These are phyloP conservation scores for Cytidiella melzeri DNA, from an alignment of 768 basidiomycete species.

Conservation along the genomic window DNA sequence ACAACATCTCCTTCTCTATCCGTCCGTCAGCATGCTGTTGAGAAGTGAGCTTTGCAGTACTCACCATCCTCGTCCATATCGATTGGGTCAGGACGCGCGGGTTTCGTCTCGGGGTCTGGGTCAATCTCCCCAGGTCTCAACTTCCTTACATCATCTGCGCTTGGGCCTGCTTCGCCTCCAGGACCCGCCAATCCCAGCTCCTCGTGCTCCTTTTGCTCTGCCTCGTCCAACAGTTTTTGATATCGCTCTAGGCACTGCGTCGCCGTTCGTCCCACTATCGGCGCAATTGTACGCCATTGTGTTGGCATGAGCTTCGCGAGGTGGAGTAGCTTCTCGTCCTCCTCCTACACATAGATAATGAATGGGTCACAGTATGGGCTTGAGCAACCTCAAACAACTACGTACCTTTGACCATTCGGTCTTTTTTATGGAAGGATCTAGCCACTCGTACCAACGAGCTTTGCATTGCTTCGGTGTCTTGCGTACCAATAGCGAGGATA, in stretches of 20 bases:
- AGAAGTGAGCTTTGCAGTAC: conserved; percentile 15
- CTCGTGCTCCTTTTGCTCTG: conserved; percentile 93
- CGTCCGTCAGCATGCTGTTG: conserved; percentile 7
- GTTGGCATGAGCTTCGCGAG: conserved; percentile 99
- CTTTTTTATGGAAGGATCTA: conserved; percentile 99
- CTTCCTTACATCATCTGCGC: conserved; percentile 87
- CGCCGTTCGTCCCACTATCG: conserved; percentile 95
- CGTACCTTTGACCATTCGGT: conserved; percentile 97
- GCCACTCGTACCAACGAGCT: conserved; percentile 98
- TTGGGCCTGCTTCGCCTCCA: conserved; percentile 69
- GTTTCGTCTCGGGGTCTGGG: conserved; percentile 97
- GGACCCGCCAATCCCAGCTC: conserved; percentile 89
- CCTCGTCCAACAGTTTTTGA: conserved; percentile 96
- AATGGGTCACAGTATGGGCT: neutral
- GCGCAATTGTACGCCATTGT: conserved; percentile 99
- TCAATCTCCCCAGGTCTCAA: conserved; percentile 96
- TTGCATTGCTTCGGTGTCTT: conserved; percentile 99
- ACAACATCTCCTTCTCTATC: conserved; percentile 98
- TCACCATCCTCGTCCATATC: conserved; percentile 99
- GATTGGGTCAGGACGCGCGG: conserved; percentile 96
- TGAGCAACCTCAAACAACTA: neutral
- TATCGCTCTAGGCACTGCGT: conserved; percentile 98
- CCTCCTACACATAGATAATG: conserved; percentile 51
- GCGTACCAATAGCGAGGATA: conserved; percentile 93
- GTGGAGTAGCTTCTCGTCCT: conserved; percentile 97